Percentiles rank a stretch among this genome's conserved stretches.
phyloP scores from a whole-genome alignment of 1,284 basidiomycete genomes.

The Ganoderma lucidum region DNA sequence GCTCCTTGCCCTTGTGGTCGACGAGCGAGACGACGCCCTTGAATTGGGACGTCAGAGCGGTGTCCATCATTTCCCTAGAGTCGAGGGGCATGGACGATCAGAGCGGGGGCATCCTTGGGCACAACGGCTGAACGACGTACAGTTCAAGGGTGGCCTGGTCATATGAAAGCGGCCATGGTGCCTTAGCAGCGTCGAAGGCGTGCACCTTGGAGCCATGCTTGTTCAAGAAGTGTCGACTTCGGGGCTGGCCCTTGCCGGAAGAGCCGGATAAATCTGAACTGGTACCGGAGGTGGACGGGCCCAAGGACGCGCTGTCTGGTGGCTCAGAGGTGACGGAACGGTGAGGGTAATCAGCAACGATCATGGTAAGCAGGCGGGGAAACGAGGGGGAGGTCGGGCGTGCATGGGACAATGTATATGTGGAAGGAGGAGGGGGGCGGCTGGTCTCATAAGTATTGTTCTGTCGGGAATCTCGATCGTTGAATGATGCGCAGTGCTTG shows the following conservation, averaged over 20 bases:
- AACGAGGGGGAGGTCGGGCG: not conserved
- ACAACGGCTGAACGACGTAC: constrained; percentile 48
- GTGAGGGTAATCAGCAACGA: constrained; percentile 7
- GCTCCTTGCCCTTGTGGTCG: constrained; percentile 54
- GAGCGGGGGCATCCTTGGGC: not conserved
- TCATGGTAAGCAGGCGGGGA: constrained; percentile 12
- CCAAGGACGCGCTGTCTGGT: not conserved
- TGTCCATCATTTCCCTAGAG: constrained; percentile 63
- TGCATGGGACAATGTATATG: constrained; percentile 4
- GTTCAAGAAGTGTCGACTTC: constrained; percentile 49
- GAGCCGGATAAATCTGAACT: not conserved
- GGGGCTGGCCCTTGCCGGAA: constrained; percentile 13
- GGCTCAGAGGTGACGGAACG: constrained; percentile 13
- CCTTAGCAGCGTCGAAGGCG: constrained; percentile 70
- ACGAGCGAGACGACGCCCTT: constrained; percentile 62
- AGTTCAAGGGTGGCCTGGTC: constrained; percentile 67
- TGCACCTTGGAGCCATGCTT: constrained; percentile 71
- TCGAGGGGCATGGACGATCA: not conserved
- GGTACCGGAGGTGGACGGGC: constrained; percentile 9
- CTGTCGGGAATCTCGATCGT: not conserved
- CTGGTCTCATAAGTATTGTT: constrained; percentile 15
- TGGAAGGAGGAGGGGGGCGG: not conserved
- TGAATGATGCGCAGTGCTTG: constrained; percentile 1
- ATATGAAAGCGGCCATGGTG: constrained; percentile 73
- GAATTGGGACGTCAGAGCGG: constrained; percentile 56